These are phyloP conservation scores for Tylopilus plumbeoviolaceoides DNA, from an alignment of 768 basidiomycete species.

Conservation along the genomic window DNA sequence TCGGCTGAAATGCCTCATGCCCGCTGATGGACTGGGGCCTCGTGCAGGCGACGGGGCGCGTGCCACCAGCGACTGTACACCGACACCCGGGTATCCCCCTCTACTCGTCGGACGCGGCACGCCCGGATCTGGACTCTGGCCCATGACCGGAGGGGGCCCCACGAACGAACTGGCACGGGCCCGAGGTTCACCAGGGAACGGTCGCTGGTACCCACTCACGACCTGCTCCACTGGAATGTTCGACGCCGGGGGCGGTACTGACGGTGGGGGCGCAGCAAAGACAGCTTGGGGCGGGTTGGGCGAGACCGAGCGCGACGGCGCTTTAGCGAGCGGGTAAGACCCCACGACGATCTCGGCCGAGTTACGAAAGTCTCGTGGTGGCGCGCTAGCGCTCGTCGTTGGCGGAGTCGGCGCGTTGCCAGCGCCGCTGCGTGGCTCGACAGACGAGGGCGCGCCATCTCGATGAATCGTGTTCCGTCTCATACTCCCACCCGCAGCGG, in stretches of 20 bases:
- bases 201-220: conserved; percentile 72
- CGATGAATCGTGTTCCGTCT: conserved; percentile 25
- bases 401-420: conserved; percentile 26
- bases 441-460: conserved; percentile 20
- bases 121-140: conserved; percentile 31
- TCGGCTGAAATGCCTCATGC: background rate
- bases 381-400: conserved; percentile 13
- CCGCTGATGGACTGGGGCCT: background rate
- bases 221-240: conserved; percentile 67
- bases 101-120: conserved; percentile 43
- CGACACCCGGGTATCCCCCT: background rate
- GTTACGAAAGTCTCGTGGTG: conserved; percentile 60
- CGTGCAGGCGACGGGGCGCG: background rate
- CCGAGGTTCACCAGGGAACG: conserved; percentile 79
- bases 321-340: conserved; percentile 50
- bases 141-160: conserved; percentile 26
- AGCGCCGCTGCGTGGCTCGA: conserved; percentile 26
- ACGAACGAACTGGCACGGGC: conserved; percentile 51
- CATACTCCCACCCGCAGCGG: conserved; percentile 14
- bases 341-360: conserved; percentile 79
- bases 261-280: conserved; percentile 65
- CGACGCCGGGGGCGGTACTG: conserved; percentile 35
- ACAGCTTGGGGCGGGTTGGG: conserved; percentile 71
- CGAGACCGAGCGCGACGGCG: conserved; percentile 64
- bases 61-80: background rate